phyloP scores from a whole-genome alignment of 2,329 filamentous ascomycete genomes.

The Teratosphaeria pseudoeucalypti region DNA sequence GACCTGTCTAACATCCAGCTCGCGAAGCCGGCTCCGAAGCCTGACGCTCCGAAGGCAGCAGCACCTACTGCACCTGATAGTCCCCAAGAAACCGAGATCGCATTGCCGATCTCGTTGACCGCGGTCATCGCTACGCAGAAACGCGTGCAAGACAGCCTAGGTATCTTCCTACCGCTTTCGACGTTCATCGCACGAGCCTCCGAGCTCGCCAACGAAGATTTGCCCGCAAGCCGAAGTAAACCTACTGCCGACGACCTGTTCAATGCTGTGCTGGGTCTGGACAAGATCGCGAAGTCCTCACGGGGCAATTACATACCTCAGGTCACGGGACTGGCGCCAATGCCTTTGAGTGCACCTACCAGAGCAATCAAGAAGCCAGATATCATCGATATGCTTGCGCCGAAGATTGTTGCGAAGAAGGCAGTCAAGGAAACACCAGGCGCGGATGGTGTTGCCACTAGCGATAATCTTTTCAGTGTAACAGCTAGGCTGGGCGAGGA shows the following conservation, averaged over 20 bases:
- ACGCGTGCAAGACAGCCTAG: slow-evolving; percentile 65
- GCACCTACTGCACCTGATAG: slow-evolving; percentile 30
- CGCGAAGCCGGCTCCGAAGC: slow-evolving; percentile 35
- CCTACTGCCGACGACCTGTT: slow-evolving; percentile 76
- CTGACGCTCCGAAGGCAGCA: slow-evolving; percentile 34
- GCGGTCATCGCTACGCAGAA: slow-evolving; percentile 72
- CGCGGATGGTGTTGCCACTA: slow-evolving; percentile 28
- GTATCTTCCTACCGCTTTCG: slow-evolving; percentile 70
- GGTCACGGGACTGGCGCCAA: slow-evolving; percentile 47
- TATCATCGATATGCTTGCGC: slow-evolving; percentile 69
- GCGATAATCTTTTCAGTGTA: slow-evolving; percentile 71
- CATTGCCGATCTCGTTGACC: slow-evolving; percentile 66
- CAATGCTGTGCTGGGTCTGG: slow-evolving; percentile 70
- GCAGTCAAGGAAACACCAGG: slow-evolving; percentile 14
- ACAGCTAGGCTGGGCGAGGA: slow-evolving; percentile 71
- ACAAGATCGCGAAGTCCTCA: slow-evolving; percentile 39
- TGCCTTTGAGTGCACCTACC: slow-evolving; percentile 25
- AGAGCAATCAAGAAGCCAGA: slow-evolving; percentile 47
- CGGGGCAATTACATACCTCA: slow-evolving; percentile 62
- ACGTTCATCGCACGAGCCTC: slow-evolving; percentile 79
- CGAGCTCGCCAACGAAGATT: slow-evolving; percentile 75
- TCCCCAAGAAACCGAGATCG: slow-evolving; percentile 47
- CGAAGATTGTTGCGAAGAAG: slow-evolving; percentile 30
- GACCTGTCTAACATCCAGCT: slow-evolving; percentile 95
- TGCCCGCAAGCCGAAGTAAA: slow-evolving; percentile 57